Conservation (phyloP, 2,329 filamentous ascomycete species). For the Colletotrichum incanum region DNA sequence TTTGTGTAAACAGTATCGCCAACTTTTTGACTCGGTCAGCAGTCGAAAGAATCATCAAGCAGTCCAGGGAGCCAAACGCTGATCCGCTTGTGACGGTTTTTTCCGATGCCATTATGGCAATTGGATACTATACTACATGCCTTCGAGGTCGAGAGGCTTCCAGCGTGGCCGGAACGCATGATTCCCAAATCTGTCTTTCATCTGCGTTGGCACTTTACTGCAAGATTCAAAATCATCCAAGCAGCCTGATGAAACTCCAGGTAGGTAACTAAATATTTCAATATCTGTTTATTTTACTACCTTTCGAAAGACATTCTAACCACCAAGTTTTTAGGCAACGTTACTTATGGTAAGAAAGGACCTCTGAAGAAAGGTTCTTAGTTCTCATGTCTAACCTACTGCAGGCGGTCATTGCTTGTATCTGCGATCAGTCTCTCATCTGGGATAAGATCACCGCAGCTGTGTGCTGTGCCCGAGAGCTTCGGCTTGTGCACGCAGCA, state of each 20-base stretch:
- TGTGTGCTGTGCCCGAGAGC: slow-evolving; percentile 34
- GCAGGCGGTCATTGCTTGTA: slow-evolving; percentile 27
- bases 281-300: not conserved
- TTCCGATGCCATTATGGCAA: slow-evolving; percentile 13
- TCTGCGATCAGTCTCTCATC: slow-evolving; percentile 21
- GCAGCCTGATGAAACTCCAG: slow-evolving; percentile 28
- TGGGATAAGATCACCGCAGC: slow-evolving; percentile 36
- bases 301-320: not conserved
- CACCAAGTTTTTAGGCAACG: not conserved
- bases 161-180: not conserved
- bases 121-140: slow-evolving; percentile 19
- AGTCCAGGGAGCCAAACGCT: slow-evolving; percentile 9
- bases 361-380: not conserved
- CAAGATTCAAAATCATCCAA: slow-evolving; percentile 3
- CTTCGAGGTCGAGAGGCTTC: slow-evolving; percentile 4
- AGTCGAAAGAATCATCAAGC: slow-evolving; percentile 16
- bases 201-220: slow-evolving; percentile 1
- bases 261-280: not conserved
- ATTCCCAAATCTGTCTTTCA: slow-evolving; percentile 9
- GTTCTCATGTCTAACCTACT: not conserved
- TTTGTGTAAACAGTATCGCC: not conserved
- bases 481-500: slow-evolving; percentile 32
- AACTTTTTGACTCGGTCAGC: slow-evolving; percentile 24
- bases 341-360: not conserved
- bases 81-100: not conserved